Base-by-base conservation (phyloP, 2,329 filamentous ascomycete species). In the Cyclaneusma minus region DNA sequence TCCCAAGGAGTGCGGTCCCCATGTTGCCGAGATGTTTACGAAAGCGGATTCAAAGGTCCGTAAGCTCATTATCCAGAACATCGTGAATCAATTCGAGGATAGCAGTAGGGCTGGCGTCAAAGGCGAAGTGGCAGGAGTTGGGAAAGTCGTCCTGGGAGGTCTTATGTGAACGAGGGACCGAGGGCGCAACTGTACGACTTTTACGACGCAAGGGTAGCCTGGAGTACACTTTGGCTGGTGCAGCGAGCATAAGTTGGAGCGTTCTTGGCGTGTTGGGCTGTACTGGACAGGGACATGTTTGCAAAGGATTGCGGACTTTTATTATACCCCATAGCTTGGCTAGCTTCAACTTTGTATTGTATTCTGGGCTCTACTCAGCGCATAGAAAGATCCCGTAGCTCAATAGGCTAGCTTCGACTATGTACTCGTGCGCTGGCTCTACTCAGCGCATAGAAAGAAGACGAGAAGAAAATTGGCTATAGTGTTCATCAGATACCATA, bases 71-170 rank as follows among this genome's bases (percentile, higher is more conserved):
- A 68, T 98, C 2, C 75, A 82, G 24, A 79, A 79, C 5, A 70
- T 91, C 2, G 76, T 94, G 24, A 75, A 84, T 39, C 89, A 98
- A 45, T 94, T 95, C 49, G 89, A 95, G 49, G 87, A 94, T 31
- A 69, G 71, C 12, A 89, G 79, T 48, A 62, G 87, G 23, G 61
- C 59, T 22, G 75, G 78, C 7, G 68, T 82, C 16, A 87, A 78
- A 54, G 68, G 67, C 8, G 89, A 98, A 55, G 62, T 95, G 24
- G 74, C 75, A 2, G 84, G 79, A 17, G 70, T 98, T 20, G 81
- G 83, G 25, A 89, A 83, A 50, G 77, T 94, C 16, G 84, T 95
- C 2, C 54, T 95, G 2, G 83, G 84, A 3, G 89, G 87, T 1
- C 56, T 95, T 38, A 75, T 94, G 66, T 71, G 37, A 49, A 25